A percentile compares a stretch with the other conserved stretches of the same genome.
phyloP scores from a whole-genome alignment of 2,329 filamentous ascomycete species.

The Fusarium austroafricanum region DNA sequence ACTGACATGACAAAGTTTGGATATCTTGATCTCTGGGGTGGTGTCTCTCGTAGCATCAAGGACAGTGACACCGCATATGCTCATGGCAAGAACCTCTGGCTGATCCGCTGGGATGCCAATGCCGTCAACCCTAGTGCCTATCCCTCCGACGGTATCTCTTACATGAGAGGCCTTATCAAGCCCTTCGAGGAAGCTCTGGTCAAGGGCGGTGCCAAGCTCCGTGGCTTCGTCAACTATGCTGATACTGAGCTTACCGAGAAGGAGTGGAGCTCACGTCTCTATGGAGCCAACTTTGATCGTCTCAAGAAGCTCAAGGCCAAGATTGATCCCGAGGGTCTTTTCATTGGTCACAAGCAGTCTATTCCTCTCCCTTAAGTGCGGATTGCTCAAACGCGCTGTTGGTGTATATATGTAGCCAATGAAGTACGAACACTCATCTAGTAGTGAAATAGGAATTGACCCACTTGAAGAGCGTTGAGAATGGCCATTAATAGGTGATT shows the following conservation, averaged over 20 bases:
- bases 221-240: constrained; percentile 45
- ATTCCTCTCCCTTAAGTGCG: constrained; percentile 25
- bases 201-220: constrained; percentile 34
- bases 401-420: not conserved
- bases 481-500: not conserved
- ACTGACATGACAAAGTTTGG: constrained; percentile 39
- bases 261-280: constrained; percentile 43
- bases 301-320: constrained; percentile 39
- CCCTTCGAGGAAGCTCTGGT: constrained; percentile 39
- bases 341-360: constrained; percentile 37
- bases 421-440: not conserved
- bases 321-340: constrained; percentile 38
- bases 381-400: not conserved
- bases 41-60: constrained; percentile 37
- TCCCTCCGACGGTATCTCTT: constrained; percentile 36
- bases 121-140: constrained; percentile 18
- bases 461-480: too few relatives aligned
- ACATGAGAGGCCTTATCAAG: constrained; percentile 38
- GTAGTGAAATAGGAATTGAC: not conserved
- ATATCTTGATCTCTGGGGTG: constrained; percentile 45
- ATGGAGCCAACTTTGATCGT: constrained; percentile 36
- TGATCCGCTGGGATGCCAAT: constrained; percentile 41
- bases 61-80: constrained; percentile 39
- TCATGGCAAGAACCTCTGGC: constrained; percentile 42
- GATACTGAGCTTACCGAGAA: constrained; percentile 38